Evolutionary conservation across 2,329 filamentous ascomycete genomes (phyloP), one percentile per base, ranked within the genome.

Genomic region (Venturia pyrina): DNA sequence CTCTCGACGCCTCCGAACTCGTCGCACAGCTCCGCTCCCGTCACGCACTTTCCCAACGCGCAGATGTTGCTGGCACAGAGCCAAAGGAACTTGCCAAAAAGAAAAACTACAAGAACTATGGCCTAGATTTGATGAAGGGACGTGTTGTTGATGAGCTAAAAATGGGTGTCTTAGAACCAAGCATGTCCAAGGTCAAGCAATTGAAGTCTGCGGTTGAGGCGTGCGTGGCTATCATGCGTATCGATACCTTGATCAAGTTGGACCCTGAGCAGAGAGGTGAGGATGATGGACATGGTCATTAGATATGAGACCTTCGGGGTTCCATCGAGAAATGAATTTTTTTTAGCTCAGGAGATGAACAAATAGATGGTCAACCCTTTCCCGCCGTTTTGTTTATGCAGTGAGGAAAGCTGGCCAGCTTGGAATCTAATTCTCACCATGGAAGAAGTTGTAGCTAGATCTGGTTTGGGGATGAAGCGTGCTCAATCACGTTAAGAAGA

Each of bases 61-160:
- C 92, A 69, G 91, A 96, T 70, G 89, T 89, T n/a, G 44, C 64
- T 17, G 24, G 53, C 59, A 90, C 93, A 77, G 89, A 96, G 73
- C 91, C 95, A 77, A 96, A 96, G 83, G 87, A 87, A 64, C 83
- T 95, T 67, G 91, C 92, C 62, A 91, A 91, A 78, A 95, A 93
- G 81, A 97, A 96, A 87, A 90, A 90, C 72, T 99, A 98, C 83
- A 95, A 93, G 81, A 99, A 99, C 83, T 99, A 99, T 78, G 95
- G 95, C 63, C 82, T 99, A 67, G 96, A 99, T 77, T 82, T 99
- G 72, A 83, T 83, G 66, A 92, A 90, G 76, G 95, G 95, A 71
- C 93, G 91, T 76, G 91, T 98, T 67, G 88, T 93, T 65, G 95
- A 99, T 77, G 88, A 91, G 80, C 82, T 99, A 73, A 98, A 98